Conservation (phyloP, 495 filamentous ascomycete genomes). For the Penicillium fimorum region DNA sequence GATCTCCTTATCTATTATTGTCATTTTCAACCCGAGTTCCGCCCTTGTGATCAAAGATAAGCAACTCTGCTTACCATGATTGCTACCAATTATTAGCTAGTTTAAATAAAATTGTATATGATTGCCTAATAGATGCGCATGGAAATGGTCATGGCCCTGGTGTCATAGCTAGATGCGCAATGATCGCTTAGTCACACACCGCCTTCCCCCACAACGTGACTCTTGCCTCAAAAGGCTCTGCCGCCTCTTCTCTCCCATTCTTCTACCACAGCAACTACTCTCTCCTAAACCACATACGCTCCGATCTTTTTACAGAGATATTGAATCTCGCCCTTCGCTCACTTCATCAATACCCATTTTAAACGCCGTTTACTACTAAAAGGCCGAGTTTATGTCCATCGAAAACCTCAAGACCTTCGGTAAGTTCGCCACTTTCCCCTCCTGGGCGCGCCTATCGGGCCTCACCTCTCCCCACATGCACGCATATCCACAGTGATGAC, state of each 20-base stretch:
- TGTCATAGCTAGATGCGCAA: background rate
- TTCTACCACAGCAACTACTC: slow-evolving; percentile 23
- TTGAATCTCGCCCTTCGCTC: slow-evolving; percentile 35
- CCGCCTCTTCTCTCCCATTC: slow-evolving; percentile 30
- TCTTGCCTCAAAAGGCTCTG: slow-evolving; percentile 45
- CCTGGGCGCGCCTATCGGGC: slow-evolving; percentile 20
- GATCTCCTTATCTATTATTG: background rate
- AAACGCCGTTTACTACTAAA: slow-evolving; percentile 42
- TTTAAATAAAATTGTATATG: background rate
- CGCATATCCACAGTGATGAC: background rate
- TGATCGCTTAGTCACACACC: slow-evolving; percentile 35
- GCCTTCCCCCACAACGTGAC: slow-evolving; percentile 40
- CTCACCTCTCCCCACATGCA: background rate
- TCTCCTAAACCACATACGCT: slow-evolving; percentile 19
- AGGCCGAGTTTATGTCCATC: slow-evolving; percentile 97
- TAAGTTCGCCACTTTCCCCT: slow-evolving; percentile 54
- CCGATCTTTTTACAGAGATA: slow-evolving; percentile 36
- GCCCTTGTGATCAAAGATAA: slow-evolving; percentile 11
- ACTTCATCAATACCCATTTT: slow-evolving; percentile 41
- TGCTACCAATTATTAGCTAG: background rate
- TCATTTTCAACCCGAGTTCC: slow-evolving; percentile 12
- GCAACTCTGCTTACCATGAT: background rate
- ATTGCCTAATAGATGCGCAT: background rate
- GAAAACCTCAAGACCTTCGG: slow-evolving; percentile 99
- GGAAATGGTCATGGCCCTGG: background rate